phyloP scores from a whole-genome alignment of 2,329 filamentous ascomycete species.

The Claviceps humidiphila region DNA sequence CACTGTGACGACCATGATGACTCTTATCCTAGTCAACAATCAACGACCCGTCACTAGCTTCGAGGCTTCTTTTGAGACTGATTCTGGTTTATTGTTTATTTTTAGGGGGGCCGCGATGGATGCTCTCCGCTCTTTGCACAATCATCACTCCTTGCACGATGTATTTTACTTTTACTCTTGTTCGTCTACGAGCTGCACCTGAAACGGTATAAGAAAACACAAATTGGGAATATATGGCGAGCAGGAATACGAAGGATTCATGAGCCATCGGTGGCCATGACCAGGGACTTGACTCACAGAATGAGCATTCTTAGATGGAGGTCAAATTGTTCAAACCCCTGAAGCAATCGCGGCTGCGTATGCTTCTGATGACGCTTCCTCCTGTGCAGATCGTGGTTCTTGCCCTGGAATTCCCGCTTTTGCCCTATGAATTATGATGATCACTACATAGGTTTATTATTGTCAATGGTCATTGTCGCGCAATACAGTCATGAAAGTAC shows the following conservation, averaged over 20 bases:
- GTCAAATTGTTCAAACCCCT: no score
- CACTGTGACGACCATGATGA: background rate
- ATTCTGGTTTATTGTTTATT: background rate
- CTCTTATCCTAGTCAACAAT: background rate
- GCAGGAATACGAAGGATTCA: background rate
- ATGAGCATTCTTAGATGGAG: no score
- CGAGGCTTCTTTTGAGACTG: background rate
- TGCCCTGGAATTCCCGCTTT: no score
- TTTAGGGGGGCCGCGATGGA: background rate
- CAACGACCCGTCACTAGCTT: background rate
- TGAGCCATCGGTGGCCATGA: no score
- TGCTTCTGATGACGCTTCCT: no score
- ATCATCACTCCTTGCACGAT: conserved; percentile 2
- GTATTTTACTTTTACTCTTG: conserved; percentile 4
- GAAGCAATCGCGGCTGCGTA: no score
- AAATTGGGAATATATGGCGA: background rate
- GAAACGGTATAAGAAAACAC: background rate
- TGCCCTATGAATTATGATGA: no score
- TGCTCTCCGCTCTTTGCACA: background rate
- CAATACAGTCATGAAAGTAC: no score
- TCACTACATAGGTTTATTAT: no score
- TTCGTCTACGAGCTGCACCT: background rate
- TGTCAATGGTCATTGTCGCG: no score
- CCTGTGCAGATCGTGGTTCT: no score
- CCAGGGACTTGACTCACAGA: no score